Evolutionary conservation across 257 asterid species (phyloP).

Genomic region (Marsdenia floribunda): DNA sequence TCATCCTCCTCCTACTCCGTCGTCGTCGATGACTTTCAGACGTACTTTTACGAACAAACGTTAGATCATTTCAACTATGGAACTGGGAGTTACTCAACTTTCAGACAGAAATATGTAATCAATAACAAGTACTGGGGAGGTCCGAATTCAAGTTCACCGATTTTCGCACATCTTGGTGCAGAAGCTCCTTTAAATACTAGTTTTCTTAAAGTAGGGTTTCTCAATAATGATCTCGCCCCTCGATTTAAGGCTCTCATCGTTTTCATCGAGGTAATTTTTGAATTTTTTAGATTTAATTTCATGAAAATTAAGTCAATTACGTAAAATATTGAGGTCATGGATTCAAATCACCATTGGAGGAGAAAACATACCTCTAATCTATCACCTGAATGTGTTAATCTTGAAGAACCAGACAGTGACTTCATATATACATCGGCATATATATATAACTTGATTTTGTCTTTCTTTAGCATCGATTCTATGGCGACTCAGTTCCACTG

Average conservation of each 20-base stretch:
- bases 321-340: no score
- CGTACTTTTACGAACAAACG: slow-evolving; percentile 52
- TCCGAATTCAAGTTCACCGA: slow-evolving; percentile 17
- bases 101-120: slow-evolving; percentile 47
- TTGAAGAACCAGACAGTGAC: no score
- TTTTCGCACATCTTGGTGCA: slow-evolving; percentile 23
- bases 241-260: slow-evolving; percentile 10
- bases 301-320: no score
- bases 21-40: slow-evolving; percentile 13
- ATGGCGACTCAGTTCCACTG: slow-evolving; percentile 21
- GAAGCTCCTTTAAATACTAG: neutral
- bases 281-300: no score
- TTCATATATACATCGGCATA: no score
- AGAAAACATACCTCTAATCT: no score
- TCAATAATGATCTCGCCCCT: slow-evolving; percentile 9
- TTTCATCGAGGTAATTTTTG: slow-evolving; percentile 8
- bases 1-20: neutral
- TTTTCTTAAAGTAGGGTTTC: slow-evolving; percentile 1
- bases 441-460: no score
- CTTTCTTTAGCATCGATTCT: slow-evolving; percentile 11
- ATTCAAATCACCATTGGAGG: no score
- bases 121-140: slow-evolving; percentile 56
- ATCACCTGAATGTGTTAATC: no score
- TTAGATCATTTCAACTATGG: slow-evolving; percentile 76
- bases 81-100: slow-evolving; percentile 48